A percentile compares a stretch with the other conserved stretches of the same genome.
phyloP scores from a whole-genome alignment of 139 green algal species.

The Zygnema circumcarinatum region DNA sequence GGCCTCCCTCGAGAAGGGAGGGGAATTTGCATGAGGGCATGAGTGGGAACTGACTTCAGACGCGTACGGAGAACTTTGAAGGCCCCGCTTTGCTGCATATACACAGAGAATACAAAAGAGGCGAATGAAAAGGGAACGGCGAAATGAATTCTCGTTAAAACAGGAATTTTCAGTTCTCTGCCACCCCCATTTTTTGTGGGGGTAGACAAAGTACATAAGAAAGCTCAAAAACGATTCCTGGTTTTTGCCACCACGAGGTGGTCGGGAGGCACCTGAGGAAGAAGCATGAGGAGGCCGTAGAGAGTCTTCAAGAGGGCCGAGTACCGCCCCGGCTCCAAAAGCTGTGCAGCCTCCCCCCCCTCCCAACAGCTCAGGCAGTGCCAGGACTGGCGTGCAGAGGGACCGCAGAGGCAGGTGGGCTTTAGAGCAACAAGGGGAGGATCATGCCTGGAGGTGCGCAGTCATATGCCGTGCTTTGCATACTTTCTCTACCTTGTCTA shows the following conservation, averaged over 20 bases:
- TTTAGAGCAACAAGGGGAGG: no score
- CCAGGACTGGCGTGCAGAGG: not conserved
- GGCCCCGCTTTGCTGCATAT: slow-evolving; percentile 63
- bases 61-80: slow-evolving; percentile 69
- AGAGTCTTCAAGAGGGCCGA: slow-evolving; percentile 78
- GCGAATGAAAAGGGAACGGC: not conserved
- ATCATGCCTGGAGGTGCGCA: no score
- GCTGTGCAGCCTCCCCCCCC: no score
- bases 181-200: no score
- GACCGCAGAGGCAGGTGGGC: not conserved
- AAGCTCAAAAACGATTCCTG: no score
- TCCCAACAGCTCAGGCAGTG: not conserved
- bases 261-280: slow-evolving; percentile 76
- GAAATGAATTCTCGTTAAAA: no score
- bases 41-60: slow-evolving; percentile 55
- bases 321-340: slow-evolving; percentile 79
- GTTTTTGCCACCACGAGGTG: no score
- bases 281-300: slow-evolving; percentile 92
- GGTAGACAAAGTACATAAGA: no score
- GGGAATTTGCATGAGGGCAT: slow-evolving; percentile 27
- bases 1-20: not conserved
- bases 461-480: no score
- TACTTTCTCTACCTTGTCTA: no score
- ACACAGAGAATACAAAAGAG: not conserved
- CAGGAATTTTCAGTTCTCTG: no score